Percentiles rank a stretch among this genome's conserved stretches.
These are phyloP conservation scores for Aspergillus transmontanensis DNA, from an alignment of 2,329 filamentous ascomycete species.

Conservation along the genomic window DNA sequence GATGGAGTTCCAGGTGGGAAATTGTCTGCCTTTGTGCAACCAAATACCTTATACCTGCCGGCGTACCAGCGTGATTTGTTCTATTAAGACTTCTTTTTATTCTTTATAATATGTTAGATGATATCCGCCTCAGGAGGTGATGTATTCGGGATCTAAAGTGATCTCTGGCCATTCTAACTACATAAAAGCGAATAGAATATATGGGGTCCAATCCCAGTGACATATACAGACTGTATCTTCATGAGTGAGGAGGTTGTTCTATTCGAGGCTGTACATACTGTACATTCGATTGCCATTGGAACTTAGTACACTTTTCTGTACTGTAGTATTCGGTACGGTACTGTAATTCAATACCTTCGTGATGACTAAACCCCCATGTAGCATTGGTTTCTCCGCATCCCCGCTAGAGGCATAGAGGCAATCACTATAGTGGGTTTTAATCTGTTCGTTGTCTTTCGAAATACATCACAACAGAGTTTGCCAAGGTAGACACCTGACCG, in stretches of 20 bases:
- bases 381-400: conserved; percentile 10
- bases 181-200: neutral
- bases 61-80: conserved; percentile 12
- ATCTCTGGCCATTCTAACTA: neutral
- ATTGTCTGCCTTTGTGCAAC: conserved; percentile 1
- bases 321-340: too few species aligned
- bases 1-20: conserved; percentile 21
- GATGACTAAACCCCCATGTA: conserved; percentile 7
- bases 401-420: neutral
- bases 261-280: neutral
- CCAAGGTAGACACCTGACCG: neutral
- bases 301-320: too few species aligned
- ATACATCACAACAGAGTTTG: neutral
- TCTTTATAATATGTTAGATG: conserved; percentile 16
- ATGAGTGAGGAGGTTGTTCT: neutral
- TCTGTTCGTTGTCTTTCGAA: neutral
- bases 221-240: neutral
- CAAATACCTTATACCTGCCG: conserved; percentile 14
- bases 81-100: neutral
- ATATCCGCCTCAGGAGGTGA: conserved; percentile 22
- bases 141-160: conserved; percentile 18
- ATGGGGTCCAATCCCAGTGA: neutral
- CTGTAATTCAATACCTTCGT: neutral
- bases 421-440: neutral
- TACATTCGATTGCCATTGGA: too few species aligned